Percentiles rank a stretch among this genome's conserved stretches.
phyloP scores from a whole-genome alignment of 169 alveolate genomes.

The Theileria orientalis region DNA sequence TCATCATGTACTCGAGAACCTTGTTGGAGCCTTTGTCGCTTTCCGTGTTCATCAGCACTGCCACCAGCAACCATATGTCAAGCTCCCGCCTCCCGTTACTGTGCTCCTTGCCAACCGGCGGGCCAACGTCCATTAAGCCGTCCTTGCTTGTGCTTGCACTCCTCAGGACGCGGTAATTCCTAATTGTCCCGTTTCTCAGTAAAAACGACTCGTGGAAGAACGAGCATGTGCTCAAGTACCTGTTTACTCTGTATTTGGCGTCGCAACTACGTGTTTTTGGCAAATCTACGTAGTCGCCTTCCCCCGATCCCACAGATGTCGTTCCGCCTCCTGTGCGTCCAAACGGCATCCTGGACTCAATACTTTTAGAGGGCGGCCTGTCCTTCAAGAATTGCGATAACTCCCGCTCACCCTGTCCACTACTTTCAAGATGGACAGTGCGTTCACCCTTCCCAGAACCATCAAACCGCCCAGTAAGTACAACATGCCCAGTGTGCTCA shows the following conservation, averaged over 20 bases:
- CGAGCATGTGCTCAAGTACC: not conserved
- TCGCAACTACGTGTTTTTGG: too few relatives aligned
- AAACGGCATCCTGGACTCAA: not conserved
- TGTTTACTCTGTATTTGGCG: too few relatives aligned
- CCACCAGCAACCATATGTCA: constrained; percentile 51
- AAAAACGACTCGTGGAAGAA: not conserved
- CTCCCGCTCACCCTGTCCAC: not conserved
- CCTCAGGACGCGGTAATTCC: too few relatives aligned
- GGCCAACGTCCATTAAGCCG: not conserved
- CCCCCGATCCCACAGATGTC: too few relatives aligned
- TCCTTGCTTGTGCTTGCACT: too few relatives aligned
- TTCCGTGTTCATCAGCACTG: constrained; percentile 14
- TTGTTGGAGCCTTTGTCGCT: not conserved
- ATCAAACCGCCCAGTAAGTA: too few relatives aligned
- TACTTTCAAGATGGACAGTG: too few relatives aligned
- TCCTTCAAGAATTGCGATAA: too few relatives aligned
- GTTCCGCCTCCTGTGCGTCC: too few relatives aligned
- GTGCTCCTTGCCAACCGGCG: not conserved
- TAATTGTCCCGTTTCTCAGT: not conserved
- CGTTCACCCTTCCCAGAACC: too few relatives aligned
- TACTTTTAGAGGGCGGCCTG: not conserved
- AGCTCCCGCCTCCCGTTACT: constrained; percentile 17
- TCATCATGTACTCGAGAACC: constrained; percentile 3
- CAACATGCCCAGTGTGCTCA: too few relatives aligned
- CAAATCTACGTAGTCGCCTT: too few relatives aligned